Conservation (phyloP, 192 early-diverging fungal genomes). For the Coemansia sp. region DNA sequence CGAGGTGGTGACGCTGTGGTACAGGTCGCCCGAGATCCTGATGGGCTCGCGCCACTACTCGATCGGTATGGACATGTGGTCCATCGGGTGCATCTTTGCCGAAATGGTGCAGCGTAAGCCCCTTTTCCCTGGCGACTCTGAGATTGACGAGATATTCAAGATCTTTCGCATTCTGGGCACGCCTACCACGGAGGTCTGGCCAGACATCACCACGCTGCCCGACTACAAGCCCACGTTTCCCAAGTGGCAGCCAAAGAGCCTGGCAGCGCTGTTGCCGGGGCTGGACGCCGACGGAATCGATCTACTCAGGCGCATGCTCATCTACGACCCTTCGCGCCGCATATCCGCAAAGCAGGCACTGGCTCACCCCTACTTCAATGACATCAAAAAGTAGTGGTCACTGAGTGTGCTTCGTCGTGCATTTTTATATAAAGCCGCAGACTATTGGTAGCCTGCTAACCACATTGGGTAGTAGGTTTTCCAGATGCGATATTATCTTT, state of each 20-base stretch:
- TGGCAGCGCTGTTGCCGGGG: slow-evolving; percentile 52
- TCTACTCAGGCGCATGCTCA: slow-evolving; percentile 69
- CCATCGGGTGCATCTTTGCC: slow-evolving; percentile 95
- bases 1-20: slow-evolving; percentile 95
- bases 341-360: slow-evolving; percentile 85
- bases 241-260: slow-evolving; percentile 60
- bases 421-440: no score
- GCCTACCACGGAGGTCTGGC: slow-evolving; percentile 77
- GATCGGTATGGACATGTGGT: slow-evolving; percentile 97
- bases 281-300: slow-evolving; percentile 71
- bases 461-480: no score
- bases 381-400: slow-evolving; percentile 42
- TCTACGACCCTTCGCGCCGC: slow-evolving; percentile 72
- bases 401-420: no score
- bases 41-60: slow-evolving; percentile 89
- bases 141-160: slow-evolving; percentile 91
- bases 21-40: slow-evolving; percentile 92
- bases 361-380: slow-evolving; percentile 76
- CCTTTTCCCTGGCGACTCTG: slow-evolving; percentile 87
- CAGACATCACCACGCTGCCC: slow-evolving; percentile 68
- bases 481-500: neutral
- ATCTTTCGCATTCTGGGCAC: slow-evolving; percentile 88
- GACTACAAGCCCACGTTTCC: slow-evolving; percentile 85
- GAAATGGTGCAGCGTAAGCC: slow-evolving; percentile 83
- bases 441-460: no score